A percentile compares a stretch with the other conserved stretches of the same genome.
phyloP scores from a whole-genome alignment of 2,329 filamentous ascomycete species.

The Arthrobotrys conoides region DNA sequence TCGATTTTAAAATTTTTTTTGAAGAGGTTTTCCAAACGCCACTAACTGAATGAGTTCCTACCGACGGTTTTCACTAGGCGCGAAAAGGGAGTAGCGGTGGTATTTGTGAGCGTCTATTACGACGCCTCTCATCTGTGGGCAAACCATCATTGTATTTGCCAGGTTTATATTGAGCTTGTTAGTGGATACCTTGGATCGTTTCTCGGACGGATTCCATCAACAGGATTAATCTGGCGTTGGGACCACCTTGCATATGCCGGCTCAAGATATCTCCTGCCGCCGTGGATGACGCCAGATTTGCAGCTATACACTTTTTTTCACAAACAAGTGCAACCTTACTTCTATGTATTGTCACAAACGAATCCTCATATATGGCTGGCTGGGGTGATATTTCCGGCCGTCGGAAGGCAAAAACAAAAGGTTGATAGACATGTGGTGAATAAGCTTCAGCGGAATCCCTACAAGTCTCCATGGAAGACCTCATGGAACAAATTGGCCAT shows the following conservation, averaged over 20 bases:
- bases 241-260: constrained; percentile 18
- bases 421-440: constrained; percentile 18
- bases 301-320: not conserved
- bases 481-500: constrained; percentile 34
- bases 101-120: constrained; percentile 19
- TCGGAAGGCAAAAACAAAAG: not conserved
- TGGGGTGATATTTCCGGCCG: constrained; percentile 4
- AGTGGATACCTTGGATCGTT: not conserved
- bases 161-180: not conserved
- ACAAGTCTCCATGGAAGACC: constrained; percentile 28
- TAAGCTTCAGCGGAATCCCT: constrained; percentile 47
- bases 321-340: not conserved
- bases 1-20: constrained; percentile 4
- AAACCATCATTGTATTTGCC: not conserved
- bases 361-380: not conserved
- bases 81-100: not conserved
- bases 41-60: constrained; percentile 25
- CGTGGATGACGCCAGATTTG: constrained; percentile 23
- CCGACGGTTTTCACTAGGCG: constrained; percentile 8
- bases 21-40: not conserved
- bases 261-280: constrained; percentile 19
- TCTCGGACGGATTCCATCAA: constrained; percentile 11
- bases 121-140: constrained; percentile 15
- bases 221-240: not conserved
- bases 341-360: not conserved